Conservation (phyloP, 2,329 filamentous ascomycete genomes). For the Trichoderma sp. region DNA sequence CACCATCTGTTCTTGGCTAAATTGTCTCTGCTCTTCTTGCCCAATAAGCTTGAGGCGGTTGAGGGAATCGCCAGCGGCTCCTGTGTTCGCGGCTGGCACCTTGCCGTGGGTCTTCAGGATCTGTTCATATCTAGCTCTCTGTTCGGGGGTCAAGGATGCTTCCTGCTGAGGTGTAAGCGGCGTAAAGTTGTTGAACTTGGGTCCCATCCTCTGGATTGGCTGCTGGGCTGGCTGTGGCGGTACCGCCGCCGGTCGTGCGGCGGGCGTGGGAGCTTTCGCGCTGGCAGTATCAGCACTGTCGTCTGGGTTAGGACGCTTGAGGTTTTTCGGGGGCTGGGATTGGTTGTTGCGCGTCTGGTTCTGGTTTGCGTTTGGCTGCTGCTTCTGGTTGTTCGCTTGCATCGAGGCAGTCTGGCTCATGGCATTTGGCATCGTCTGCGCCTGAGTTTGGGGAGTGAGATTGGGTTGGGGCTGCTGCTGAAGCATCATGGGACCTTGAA, state of each 20-base stretch:
- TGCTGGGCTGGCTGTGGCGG: slow-evolving; percentile 26
- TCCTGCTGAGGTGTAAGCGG: slow-evolving; percentile 36
- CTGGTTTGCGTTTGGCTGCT: slow-evolving; percentile 27
- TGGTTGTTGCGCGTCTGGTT: slow-evolving; percentile 29
- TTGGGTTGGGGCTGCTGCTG: slow-evolving; percentile 51
- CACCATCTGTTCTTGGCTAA: slow-evolving; percentile 40
- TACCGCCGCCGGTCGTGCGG: slow-evolving; percentile 28
- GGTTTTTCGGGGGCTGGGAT: slow-evolving; percentile 39
- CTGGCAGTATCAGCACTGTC: slow-evolving; percentile 37
- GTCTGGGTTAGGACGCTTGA: slow-evolving; percentile 52
- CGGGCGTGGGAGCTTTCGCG: slow-evolving; percentile 24
- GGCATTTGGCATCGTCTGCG: slow-evolving; percentile 40
- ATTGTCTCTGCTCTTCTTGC: slow-evolving; percentile 42
- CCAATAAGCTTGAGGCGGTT: slow-evolving; percentile 37
- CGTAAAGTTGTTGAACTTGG: slow-evolving; percentile 24
- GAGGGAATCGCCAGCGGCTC: slow-evolving; percentile 21
- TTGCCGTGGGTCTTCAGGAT: slow-evolving; percentile 31
- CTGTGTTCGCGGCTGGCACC: slow-evolving; percentile 10
- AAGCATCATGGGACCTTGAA: slow-evolving; percentile 51
- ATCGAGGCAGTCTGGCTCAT: slow-evolving; percentile 42
- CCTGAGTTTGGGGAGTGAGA: slow-evolving; percentile 39
- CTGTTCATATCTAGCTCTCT: slow-evolving; percentile 46
- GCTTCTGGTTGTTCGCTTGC: slow-evolving; percentile 33
- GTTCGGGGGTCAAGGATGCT: slow-evolving; percentile 44
- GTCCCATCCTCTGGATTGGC: slow-evolving; percentile 25